Evolutionary conservation across 192 early-diverging fungal species (phyloP).

Genomic region (Rhizophagus clarus): DNA sequence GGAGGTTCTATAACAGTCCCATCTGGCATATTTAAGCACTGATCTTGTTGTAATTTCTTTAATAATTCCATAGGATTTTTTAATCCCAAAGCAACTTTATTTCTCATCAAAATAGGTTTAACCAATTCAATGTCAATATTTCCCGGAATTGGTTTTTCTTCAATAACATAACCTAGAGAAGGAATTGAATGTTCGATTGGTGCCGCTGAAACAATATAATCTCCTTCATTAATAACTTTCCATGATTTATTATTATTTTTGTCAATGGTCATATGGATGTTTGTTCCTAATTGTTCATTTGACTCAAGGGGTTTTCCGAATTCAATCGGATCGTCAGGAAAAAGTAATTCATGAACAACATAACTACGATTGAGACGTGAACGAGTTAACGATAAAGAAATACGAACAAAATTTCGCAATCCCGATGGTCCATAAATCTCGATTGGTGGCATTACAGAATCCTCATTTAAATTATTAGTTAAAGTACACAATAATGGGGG

Average conservation of each 20-base stretch:
- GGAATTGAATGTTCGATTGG: slow-evolving; percentile 56
- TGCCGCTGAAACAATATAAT: slow-evolving; percentile 40
- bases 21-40: slow-evolving; percentile 49
- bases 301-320: slow-evolving; percentile 5
- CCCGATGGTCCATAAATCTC: slow-evolving; percentile 56
- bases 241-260: slow-evolving; percentile 28
- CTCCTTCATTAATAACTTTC: background rate
- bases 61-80: slow-evolving; percentile 54
- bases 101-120: slow-evolving; percentile 41
- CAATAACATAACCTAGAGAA: slow-evolving; percentile 51
- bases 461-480: background rate
- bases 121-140: slow-evolving; percentile 43
- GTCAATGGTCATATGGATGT: slow-evolving; percentile 5
- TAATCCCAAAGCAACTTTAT: slow-evolving; percentile 42
- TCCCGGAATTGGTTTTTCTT: slow-evolving; percentile 44
- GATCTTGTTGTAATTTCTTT: slow-evolving; percentile 44
- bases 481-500: too few species aligned
- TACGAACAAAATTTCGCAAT: slow-evolving; percentile 45
- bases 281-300: slow-evolving; percentile 33
- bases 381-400: slow-evolving; percentile 39
- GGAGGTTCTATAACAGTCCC: slow-evolving; percentile 29
- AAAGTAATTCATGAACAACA: slow-evolving; percentile 49
- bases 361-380: slow-evolving; percentile 41
- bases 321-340: slow-evolving; percentile 32
- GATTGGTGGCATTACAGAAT: slow-evolving; percentile 24